Base-by-base conservation (phyloP, 169 alveolate species). In the Babesia microti region DNA sequence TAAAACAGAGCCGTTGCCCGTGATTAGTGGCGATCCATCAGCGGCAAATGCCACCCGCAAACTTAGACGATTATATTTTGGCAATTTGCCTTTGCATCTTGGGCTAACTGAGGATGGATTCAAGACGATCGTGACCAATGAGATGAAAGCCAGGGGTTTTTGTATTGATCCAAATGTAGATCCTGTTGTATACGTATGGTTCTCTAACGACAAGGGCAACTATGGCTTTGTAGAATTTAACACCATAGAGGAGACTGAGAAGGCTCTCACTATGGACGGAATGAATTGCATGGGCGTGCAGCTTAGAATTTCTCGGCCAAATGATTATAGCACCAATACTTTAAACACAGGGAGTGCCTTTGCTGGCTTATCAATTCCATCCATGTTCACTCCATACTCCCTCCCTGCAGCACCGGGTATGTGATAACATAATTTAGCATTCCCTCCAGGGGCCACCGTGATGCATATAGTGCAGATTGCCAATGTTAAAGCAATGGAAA, bases 151-250 rank as follows among this genome's bases (percentile, higher is more conserved):
- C 32, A 63, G 94, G 26, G 79, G 76, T 54, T 68, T 85, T 42
- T 86, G 94, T 45, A 75, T 56, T 32, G 83, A 85, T 50, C 93
- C 91, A 11, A 68, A 78, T 19, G 84, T 78, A 17, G 79, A 89
- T 18, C 94, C 94, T 5, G 90, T 87, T 30, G 50, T 87, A 3
- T 87, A 83, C 54, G 94, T 87, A 11, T 87, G 94, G 94, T 87
- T 87, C 50, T 92, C 94, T 15, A 84, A 85, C 65, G 92, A 87
- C 53, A 87, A 87, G 49, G 94, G 94, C 21, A 87, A 69, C 63
- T 87, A 87, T 56, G 94, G 94, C 26, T 87, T 87, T 45, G 91
- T 87, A 27, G 94, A 87, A 45, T 87, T 87, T 55, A 80, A 84
- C 11, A 79, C 92, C 9, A 93, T 87, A 0, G 94, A 85, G 39